A percentile compares a stretch with the other conserved stretches of the same genome.
phyloP scores from a whole-genome alignment of 176 grass and related monocot genomes.

The maize (Zea mays) region Zm-B73-REFERENCE-NAM-5.0 NC_050099.1:12767501-12768000 shows the following conservation, averaged over 20 bases:
- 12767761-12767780: conserved; percentile 86
- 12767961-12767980: conserved; percentile 47
- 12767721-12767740: conserved; percentile 67
- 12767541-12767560: conserved; percentile 42
- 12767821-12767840: conserved; percentile 77
- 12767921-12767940: conserved; percentile 75
- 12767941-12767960: conserved; percentile 62
- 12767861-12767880: conserved; percentile 41
- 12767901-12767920: conserved; percentile 64
- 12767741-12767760: conserved; percentile 61
- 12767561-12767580: conserved; percentile 54
- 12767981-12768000: conserved; percentile 58
- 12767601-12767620: conserved; percentile 71
- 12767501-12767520: conserved; percentile 63
- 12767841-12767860: conserved; percentile 40
- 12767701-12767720: conserved; percentile 80
- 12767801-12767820: conserved; percentile 66
- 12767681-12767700: conserved; percentile 85
- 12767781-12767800: conserved; percentile 80
- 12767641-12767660: conserved; percentile 73
- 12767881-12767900: conserved; percentile 62
- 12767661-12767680: conserved; percentile 52
- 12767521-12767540: conserved; percentile 40
- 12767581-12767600: conserved; percentile 56
- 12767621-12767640: conserved; percentile 78